Evolutionary conservation across 2,329 filamentous ascomycete species (phyloP), one percentile per base, ranked within the genome.

Genomic region (Nakataea oryzae): DNA sequence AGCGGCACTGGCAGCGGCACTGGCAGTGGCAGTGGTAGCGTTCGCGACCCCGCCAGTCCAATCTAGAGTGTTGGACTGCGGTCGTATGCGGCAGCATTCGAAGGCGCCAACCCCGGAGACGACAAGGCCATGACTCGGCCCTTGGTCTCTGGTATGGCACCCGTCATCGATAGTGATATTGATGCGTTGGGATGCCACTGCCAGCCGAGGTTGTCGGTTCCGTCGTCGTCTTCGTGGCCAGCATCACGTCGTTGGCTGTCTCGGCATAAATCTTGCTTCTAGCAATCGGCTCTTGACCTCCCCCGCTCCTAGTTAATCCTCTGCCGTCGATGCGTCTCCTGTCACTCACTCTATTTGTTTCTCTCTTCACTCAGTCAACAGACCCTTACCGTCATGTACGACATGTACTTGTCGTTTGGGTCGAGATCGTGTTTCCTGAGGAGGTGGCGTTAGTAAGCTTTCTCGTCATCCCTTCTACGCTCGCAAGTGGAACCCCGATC

Each of bases 31-130:
- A 57, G 27, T 14, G 76, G 75, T n/a, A 82, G 81, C 68, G 69
- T 76, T 47, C 74, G 76, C 60, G 82, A 84, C 67, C 79, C 81
- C 28, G 77, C 75, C 64, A 86, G 84, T 69, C 83, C 81, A 54
- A 61, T 70, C 11, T 68, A 63, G 57, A 30, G 41, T 21, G 47
- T 41, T 21, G 28, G 57, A 27, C 29, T 26, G 30, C 11, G 17
- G 30, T 58, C 41, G 41, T 50, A 50, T 50, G 41, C 41, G 41
- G 21, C 21, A n/a, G 21, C 21, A n/a, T 50, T 50, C 21, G 41
- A 50, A n/a, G 41, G 41, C 41, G 41, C 24, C 41, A n/a, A n/a
- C 21, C 41, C 41, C 2, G 21, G 24, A n/a, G 41, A 50, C 41
- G 17, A 50, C 41, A 8, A 50, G 13, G 41, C 2, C 24, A 17